Evolutionary conservation across 2,329 filamentous ascomycete genomes (phyloP).

Genomic region (Mollisiaceae sp.): DNA sequence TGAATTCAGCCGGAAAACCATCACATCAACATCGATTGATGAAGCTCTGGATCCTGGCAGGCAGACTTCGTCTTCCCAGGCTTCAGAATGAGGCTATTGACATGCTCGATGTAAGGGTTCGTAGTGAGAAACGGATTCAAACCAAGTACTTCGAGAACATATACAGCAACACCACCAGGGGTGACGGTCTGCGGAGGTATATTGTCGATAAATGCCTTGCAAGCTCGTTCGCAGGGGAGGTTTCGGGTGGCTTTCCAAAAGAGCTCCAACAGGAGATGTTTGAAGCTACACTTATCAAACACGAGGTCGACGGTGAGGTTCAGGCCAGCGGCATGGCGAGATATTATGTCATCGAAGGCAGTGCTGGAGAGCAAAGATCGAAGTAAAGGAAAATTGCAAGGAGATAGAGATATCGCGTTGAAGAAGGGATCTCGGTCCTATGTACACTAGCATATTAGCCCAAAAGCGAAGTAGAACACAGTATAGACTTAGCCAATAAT

Average conservation of each 20-base stretch:
- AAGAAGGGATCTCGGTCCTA: background rate
- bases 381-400: background rate
- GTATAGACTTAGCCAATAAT: slow-evolving; percentile 1
- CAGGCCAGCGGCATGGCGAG: too few relatives aligned
- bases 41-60: slow-evolving; percentile 14
- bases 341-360: background rate
- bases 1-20: slow-evolving; percentile 4
- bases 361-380: background rate
- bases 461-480: background rate
- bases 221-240: background rate
- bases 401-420: background rate
- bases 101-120: slow-evolving; percentile 12
- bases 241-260: background rate
- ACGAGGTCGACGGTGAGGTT: background rate
- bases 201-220: background rate
- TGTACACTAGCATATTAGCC: slow-evolving; percentile 1
- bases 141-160: slow-evolving; percentile 5
- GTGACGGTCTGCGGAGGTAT: slow-evolving; percentile 4
- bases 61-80: slow-evolving; percentile 9
- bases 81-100: slow-evolving; percentile 15
- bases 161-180: slow-evolving; percentile 2
- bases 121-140: background rate
- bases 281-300: background rate
- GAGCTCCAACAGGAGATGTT: slow-evolving; percentile 10
- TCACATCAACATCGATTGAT: slow-evolving; percentile 15